These are phyloP conservation scores for Cyberlindnera petersonii DNA, from an alignment of 805 yeast species.

Conservation along the genomic window DNA sequence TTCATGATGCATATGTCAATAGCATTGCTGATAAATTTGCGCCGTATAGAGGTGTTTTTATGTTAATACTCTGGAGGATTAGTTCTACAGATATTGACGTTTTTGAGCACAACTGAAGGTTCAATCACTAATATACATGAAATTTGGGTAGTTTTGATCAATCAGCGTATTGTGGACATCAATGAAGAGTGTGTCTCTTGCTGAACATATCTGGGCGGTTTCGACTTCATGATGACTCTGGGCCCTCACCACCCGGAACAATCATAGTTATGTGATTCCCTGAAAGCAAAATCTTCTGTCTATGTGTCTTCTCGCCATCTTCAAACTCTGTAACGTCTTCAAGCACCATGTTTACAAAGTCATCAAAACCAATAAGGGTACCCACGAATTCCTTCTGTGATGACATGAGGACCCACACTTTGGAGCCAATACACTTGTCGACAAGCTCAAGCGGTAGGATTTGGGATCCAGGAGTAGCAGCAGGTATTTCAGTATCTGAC, in stretches of 20 bases:
- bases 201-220: too few relatives aligned
- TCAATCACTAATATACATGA: constrained; percentile 2
- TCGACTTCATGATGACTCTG: constrained; percentile 16
- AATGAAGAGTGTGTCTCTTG: neutral
- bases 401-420: constrained; percentile 64
- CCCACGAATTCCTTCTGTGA: constrained; percentile 80
- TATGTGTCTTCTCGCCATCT: constrained; percentile 41
- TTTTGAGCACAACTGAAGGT: constrained; percentile 1
- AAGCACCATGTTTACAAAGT: constrained; percentile 86
- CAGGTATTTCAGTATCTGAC: constrained; percentile 7
- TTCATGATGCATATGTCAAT: constrained; percentile 55
- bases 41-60: constrained; percentile 67
- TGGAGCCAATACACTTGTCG: constrained; percentile 80
- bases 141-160: too few relatives aligned
- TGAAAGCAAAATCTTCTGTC: constrained; percentile 62
- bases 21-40: constrained; percentile 52
- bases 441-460: constrained; percentile 75
- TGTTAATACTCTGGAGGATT: constrained; percentile 72
- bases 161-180: too few relatives aligned
- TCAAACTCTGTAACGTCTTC: constrained; percentile 71
- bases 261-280: constrained; percentile 74
- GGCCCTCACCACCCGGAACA: constrained; percentile 47
- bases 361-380: constrained; percentile 87
- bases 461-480: constrained; percentile 11
- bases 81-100: constrained; percentile 40